phyloP scores from a whole-genome alignment of 2,329 filamentous ascomycete genomes.

The Hymenoscyphus fraxineus region DNA sequence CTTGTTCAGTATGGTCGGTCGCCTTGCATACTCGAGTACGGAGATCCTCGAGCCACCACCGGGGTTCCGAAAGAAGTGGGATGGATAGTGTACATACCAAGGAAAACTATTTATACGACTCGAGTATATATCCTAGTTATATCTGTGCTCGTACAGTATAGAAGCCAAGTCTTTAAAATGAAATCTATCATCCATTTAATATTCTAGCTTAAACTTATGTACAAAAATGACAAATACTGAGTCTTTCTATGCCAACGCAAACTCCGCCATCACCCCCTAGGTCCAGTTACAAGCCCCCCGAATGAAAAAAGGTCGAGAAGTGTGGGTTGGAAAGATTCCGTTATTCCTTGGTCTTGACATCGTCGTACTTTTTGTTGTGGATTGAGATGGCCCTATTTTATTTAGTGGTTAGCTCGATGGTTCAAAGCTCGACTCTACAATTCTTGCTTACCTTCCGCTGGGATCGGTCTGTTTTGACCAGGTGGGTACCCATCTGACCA shows the following conservation, averaged over 20 bases:
- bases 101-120: not conserved
- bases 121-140: too few relatives aligned
- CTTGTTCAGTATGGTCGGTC: not conserved
- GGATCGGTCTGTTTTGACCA: conserved; percentile 97
- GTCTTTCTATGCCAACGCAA: not conserved
- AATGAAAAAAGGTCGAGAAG: not conserved
- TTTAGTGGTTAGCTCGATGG: conserved; percentile 14
- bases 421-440: not conserved
- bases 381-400: conserved; percentile 68
- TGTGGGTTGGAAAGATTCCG: not conserved
- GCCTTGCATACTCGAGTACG: not conserved
- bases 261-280: not conserved
- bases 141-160: not conserved
- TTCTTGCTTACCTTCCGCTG: conserved; percentile 55
- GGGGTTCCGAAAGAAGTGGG: not conserved
- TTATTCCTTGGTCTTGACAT: conserved; percentile 18
- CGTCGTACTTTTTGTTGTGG: conserved; percentile 71
- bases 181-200: not conserved
- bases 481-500: conserved; percentile 94
- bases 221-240: not conserved
- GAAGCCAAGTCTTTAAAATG: not conserved
- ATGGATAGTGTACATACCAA: not conserved
- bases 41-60: not conserved
- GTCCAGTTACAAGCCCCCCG: not conserved
- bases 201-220: not conserved